Percentiles rank a stretch among this genome's conserved stretches.
These are phyloP conservation scores for Lipomyces sp. DNA, from an alignment of 805 yeast species.

Conservation along the genomic window DNA sequence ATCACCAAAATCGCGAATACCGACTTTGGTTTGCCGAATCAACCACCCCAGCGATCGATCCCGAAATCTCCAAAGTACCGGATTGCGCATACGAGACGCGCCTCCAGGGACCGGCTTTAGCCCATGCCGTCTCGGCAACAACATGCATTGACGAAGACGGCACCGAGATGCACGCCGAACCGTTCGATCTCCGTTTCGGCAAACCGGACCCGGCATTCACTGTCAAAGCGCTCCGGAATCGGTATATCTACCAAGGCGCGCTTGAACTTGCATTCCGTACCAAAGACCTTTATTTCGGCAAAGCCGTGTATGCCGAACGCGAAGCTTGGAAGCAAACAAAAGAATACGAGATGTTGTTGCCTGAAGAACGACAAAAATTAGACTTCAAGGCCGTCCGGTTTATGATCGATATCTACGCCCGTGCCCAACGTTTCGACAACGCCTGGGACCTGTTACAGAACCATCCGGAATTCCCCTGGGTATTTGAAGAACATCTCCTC, in stretches of 20 bases:
- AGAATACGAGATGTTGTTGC: slow-evolving; percentile 15
- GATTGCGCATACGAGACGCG: slow-evolving; percentile 39
- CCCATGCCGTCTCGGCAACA: neutral
- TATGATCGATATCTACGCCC: slow-evolving; percentile 26
- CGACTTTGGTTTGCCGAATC: slow-evolving; percentile 47
- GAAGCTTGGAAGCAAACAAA: slow-evolving; percentile 68
- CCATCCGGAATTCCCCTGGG: slow-evolving; percentile 15
- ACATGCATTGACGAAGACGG: neutral
- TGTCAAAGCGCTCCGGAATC: slow-evolving; percentile 50
- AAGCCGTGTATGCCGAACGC: slow-evolving; percentile 74
- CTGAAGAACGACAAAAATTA: neutral
- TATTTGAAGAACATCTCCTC: slow-evolving; percentile 12
- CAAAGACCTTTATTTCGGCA: slow-evolving; percentile 62
- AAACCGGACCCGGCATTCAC: slow-evolving; percentile 17
- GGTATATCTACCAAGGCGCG: slow-evolving; percentile 62
- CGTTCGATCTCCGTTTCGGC: neutral
- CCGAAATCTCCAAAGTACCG: slow-evolving; percentile 47
- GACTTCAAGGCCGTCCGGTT: slow-evolving; percentile 25
- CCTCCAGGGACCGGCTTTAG: slow-evolving; percentile 1
- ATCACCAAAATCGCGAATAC: slow-evolving; percentile 49
- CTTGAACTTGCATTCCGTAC: slow-evolving; percentile 67
- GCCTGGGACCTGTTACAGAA: slow-evolving; percentile 21
- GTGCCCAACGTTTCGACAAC: slow-evolving; percentile 20
- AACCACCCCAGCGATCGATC: slow-evolving; percentile 49
- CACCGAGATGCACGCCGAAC: neutral